Percentiles rank a stretch among this genome's conserved stretches.
Evolutionary conservation across 768 basidiomycete genomes (phyloP).

Genomic region (Heimioporus sp.): DNA sequence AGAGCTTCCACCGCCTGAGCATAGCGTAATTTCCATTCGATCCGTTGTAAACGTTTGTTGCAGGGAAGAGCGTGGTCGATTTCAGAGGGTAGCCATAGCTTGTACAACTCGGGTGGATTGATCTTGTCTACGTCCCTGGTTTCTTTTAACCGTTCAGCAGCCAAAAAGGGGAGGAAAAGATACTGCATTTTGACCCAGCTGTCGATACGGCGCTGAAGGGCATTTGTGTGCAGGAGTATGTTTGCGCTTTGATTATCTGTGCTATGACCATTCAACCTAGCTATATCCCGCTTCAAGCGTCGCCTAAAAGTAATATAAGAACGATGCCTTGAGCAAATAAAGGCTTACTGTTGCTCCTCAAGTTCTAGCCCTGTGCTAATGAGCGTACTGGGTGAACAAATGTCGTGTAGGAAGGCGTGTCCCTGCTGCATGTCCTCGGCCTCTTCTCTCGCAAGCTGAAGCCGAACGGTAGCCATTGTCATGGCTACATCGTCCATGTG

Average conservation of each 20-base stretch:
- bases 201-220: constrained; percentile 4
- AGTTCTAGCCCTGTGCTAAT: neutral
- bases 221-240: neutral
- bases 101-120: neutral
- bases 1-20: constrained; percentile 21
- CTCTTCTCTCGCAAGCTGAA: neutral
- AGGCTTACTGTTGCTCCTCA: neutral
- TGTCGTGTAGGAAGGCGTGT: neutral
- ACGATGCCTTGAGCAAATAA: constrained; percentile 14
- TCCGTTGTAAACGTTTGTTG: neutral
- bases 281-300: neutral
- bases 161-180: constrained; percentile 3
- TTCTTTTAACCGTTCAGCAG: neutral
- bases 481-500: neutral
- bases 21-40: constrained; percentile 4
- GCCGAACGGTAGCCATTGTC: neutral
- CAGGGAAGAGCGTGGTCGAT: neutral
- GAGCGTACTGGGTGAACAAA: neutral
- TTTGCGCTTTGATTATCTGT: constrained; percentile 1
- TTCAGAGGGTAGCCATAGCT: neutral
- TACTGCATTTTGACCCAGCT: constrained; percentile 5
- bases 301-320: constrained; percentile 5
- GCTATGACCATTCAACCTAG: neutral
- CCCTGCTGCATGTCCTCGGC: constrained; percentile 8
- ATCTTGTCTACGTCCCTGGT: neutral